These are phyloP conservation scores for Exophiala phaeomuriformis DNA, from an alignment of 2,329 filamentous ascomycete species.

Conservation along the genomic window DNA sequence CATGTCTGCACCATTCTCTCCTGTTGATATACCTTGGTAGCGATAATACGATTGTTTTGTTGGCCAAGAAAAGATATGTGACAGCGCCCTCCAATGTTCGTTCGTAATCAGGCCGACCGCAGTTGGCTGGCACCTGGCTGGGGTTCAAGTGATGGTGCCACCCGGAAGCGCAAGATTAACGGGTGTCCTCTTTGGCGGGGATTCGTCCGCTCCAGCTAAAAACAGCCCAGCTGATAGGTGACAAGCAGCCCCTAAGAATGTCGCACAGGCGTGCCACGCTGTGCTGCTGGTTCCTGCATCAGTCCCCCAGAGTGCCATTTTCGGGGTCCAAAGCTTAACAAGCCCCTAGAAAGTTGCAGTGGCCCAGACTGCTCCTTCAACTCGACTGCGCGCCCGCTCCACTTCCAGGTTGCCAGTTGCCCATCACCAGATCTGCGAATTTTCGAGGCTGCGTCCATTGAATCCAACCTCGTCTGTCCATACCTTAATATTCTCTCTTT, in stretches of 20 bases:
- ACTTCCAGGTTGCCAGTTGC: too few relatives aligned
- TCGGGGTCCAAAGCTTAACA: neutral
- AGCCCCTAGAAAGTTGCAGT: too few relatives aligned
- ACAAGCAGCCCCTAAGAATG: neutral
- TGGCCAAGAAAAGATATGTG: too few relatives aligned
- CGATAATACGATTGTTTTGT: neutral
- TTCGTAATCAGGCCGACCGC: neutral
- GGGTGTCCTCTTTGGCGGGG: neutral
- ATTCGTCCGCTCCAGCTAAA: neutral
- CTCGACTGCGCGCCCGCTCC: neutral
- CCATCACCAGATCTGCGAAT: too few relatives aligned
- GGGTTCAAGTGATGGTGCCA: constrained; percentile 15
- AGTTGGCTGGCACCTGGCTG: neutral
- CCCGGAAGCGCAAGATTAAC: constrained; percentile 11
- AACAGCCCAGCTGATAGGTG: neutral
- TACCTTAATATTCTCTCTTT: neutral
- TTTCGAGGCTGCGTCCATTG: too few relatives aligned
- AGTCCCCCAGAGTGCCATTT: neutral
- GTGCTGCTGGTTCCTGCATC: neutral
- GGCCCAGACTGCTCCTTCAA: neutral
- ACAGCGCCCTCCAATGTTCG: too few relatives aligned
- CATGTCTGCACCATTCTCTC: too few relatives aligned
- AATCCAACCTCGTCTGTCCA: neutral
- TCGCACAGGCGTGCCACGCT: neutral
- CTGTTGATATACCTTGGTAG: neutral